A percentile compares a stretch with the other conserved stretches of the same genome.
Evolutionary conservation across 768 basidiomycete species (phyloP).

Genomic region (Trametes villosa): DNA sequence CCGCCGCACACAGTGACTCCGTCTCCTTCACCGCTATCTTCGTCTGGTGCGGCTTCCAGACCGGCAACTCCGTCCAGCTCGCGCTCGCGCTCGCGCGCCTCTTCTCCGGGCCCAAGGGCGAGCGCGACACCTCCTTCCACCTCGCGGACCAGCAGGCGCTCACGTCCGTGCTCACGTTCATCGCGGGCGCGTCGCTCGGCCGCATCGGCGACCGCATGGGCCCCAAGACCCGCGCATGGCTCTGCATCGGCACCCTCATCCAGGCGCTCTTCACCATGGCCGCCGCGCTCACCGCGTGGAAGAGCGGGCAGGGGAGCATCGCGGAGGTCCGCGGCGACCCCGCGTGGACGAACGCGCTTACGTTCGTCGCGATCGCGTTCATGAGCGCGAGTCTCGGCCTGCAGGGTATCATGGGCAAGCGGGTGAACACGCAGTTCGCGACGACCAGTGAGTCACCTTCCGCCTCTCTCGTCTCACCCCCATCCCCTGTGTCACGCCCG

Average conservation of each 20-base stretch:
- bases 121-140: slow-evolving; percentile 67
- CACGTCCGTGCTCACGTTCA: slow-evolving; percentile 77
- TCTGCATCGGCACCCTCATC: slow-evolving; percentile 68
- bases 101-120: slow-evolving; percentile 55
- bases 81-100: slow-evolving; percentile 81
- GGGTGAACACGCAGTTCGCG: slow-evolving; percentile 78
- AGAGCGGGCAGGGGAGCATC: slow-evolving; percentile 60
- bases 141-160: slow-evolving; percentile 84
- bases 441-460: slow-evolving; percentile 61
- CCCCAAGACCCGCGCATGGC: slow-evolving; percentile 72
- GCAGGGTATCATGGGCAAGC: slow-evolving; percentile 86
- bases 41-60: slow-evolving; percentile 88
- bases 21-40: slow-evolving; percentile 79
- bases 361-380: slow-evolving; percentile 76
- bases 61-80: slow-evolving; percentile 77
- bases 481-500: not conserved
- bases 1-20: slow-evolving; percentile 52
- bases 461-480: not conserved
- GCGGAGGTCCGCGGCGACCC: slow-evolving; percentile 60
- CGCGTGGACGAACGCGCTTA: slow-evolving; percentile 67
- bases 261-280: slow-evolving; percentile 80
- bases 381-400: slow-evolving; percentile 82
- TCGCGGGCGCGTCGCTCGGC: slow-evolving; percentile 75
- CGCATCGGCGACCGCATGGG: slow-evolving; percentile 87
- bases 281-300: slow-evolving; percentile 72